Conservation (phyloP, 129 eudicot species). For the Flaveria sonorensis region DNA sequence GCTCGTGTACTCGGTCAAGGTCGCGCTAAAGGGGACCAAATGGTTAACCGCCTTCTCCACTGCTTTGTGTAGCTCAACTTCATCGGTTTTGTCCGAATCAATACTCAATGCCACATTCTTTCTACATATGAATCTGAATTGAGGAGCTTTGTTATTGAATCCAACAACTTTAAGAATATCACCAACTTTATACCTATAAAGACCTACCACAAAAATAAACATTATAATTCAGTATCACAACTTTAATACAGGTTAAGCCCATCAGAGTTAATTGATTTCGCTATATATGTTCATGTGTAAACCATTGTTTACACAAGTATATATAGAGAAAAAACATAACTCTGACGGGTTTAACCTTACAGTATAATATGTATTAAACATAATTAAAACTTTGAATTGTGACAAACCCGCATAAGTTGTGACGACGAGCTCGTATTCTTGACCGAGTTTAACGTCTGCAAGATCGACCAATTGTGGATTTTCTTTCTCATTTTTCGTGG, state of each 20-base stretch:
- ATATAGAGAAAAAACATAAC: too few species aligned
- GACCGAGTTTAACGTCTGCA: constrained; percentile 64
- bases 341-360: not conserved
- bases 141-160: constrained; percentile 69
- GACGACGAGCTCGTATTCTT: constrained; percentile 75
- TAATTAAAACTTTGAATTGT: not conserved
- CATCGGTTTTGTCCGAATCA: constrained; percentile 62
- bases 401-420: constrained; percentile 71
- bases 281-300: too few species aligned
- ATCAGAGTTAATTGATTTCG: not conserved
- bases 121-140: constrained; percentile 54
- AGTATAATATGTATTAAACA: not conserved
- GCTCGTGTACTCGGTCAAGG: constrained; percentile 62
- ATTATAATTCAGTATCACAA: not conserved
- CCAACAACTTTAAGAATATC: constrained; percentile 62
- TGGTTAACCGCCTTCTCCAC: constrained; percentile 47
- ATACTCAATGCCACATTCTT: constrained; percentile 60
- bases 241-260: not conserved
- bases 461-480: constrained; percentile 52
- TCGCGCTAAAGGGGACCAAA: constrained; percentile 33
- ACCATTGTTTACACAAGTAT: not conserved
- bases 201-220: constrained; percentile 37
- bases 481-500: constrained; percentile 34
- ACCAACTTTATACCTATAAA: constrained; percentile 63
- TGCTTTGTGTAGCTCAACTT: constrained; percentile 59